Conservation (phyloP, 208 protist species). For the Borovskyia barvae region DNA sequence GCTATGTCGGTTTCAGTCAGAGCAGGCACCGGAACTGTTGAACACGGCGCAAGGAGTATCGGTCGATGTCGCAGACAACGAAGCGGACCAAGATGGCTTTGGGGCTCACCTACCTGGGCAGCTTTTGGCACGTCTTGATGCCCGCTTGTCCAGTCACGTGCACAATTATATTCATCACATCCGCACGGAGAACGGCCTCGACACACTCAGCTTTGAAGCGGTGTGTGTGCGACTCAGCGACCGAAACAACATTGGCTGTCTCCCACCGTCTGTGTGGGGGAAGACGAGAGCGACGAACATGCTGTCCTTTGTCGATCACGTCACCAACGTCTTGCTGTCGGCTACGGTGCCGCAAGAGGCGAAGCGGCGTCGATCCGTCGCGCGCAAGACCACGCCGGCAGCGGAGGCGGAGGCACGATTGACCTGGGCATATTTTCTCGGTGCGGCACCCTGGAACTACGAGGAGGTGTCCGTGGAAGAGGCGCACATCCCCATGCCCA, state of each 20-base stretch:
- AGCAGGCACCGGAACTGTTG: constrained; percentile 8
- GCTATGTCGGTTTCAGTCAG: constrained; percentile 31
- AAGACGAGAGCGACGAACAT: neutral
- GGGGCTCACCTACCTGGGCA: constrained; percentile 1
- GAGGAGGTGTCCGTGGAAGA: constrained; percentile 21
- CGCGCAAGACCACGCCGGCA: neutral
- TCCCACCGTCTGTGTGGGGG: constrained; percentile 19
- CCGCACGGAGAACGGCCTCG: neutral
- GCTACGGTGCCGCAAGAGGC: constrained; percentile 19
- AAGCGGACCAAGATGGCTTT: neutral
- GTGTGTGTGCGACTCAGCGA: constrained; percentile 26
- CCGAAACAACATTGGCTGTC: constrained; percentile 29
- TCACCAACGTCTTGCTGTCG: constrained; percentile 23
- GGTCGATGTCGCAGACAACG: neutral
- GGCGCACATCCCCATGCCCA: constrained; percentile 7
- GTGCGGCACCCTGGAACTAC: constrained; percentile 40
- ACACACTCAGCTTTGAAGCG: neutral
- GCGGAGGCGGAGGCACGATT: constrained; percentile 9
- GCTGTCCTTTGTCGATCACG: constrained; percentile 31
- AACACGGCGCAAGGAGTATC: constrained; percentile 4
- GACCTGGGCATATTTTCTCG: constrained; percentile 37
- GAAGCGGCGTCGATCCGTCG: neutral
- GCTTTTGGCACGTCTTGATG: constrained; percentile 23
- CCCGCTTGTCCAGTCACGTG: constrained; percentile 19
- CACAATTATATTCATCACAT: constrained; percentile 10